Percentiles rank a stretch among this genome's conserved stretches.
Conservation (phyloP, 805 yeast species). For the Hanseniaspora clermontiae region DNA sequence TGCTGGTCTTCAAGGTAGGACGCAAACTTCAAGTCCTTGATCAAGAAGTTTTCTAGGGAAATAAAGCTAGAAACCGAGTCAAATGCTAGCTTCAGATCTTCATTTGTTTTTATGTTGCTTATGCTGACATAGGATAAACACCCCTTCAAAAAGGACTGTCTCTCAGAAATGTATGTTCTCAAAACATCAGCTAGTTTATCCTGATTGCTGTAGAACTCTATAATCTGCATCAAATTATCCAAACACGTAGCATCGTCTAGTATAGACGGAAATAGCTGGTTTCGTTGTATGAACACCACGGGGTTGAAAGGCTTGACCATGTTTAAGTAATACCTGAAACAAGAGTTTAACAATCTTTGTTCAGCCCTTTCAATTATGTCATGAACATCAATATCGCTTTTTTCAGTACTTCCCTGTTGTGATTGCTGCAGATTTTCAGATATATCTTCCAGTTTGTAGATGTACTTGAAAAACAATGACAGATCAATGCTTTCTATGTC, state of each 20-base stretch:
- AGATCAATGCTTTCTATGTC: conserved; percentile 14
- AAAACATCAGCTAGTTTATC: conserved; percentile 1
- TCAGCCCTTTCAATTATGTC: conserved; percentile 9
- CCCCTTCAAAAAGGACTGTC: conserved; percentile 4
- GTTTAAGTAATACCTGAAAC: conserved; percentile 1
- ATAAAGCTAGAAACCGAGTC: conserved; percentile 5
- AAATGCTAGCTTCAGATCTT: conserved; percentile 3
- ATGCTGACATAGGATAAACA: conserved; percentile 7
- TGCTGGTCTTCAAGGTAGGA: not conserved
- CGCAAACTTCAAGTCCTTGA: conserved; percentile 7
- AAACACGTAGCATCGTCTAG: conserved; percentile 5
- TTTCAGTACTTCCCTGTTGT: not conserved
- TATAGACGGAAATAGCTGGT: conserved; percentile 5
- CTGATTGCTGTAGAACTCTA: conserved; percentile 9
- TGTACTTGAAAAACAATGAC: conserved; percentile 30
- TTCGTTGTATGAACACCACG: not conserved
- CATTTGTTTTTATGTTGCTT: conserved; percentile 2
- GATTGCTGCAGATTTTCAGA: conserved; percentile 33
- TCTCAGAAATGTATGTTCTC: conserved; percentile 1
- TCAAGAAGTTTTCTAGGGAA: conserved; percentile 6
- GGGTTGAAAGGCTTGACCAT: conserved; percentile 10
- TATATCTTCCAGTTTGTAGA: conserved; percentile 36
- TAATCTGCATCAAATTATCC: conserved; percentile 1
- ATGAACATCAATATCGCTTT: conserved; percentile 14
- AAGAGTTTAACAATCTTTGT: not conserved